Base-by-base conservation (phyloP, 2,329 filamentous ascomycete genomes). In the Pseudogymnoascus sp. region DNA sequence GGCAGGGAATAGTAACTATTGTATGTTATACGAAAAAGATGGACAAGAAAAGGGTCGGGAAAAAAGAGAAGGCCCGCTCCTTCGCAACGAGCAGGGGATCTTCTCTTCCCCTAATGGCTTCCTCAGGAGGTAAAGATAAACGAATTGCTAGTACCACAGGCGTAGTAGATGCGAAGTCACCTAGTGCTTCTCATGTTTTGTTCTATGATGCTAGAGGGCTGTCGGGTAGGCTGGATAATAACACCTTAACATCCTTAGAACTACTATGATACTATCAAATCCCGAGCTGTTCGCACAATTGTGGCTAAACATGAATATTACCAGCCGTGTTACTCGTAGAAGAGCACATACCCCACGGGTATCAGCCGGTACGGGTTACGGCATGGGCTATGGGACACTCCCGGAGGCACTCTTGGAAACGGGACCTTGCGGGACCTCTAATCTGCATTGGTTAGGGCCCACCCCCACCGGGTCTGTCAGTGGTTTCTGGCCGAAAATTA, bases 391-490 rank as follows among this genome's bases (percentile, higher is more conserved):
- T 8, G n/a, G 49, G 28, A 12, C 28, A 34, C 28, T n/a, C 2
- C 5, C 12, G 46, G 46, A 34, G 25, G 14, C 5, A 6, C 14
- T 34, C 28, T 18, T 56, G 25, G 28, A 56, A 56, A 56, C 49
- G 49, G 25, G 49, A 34, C 49, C 25, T 56, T 56, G 49, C 16
- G 49, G 28, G n/a, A 56, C 28, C 49, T 18, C n/a, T 12, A 56
- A 4, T 18, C n/a, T 56, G 9, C 9, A 56, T 34, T 56, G 28
- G 49, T 18, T 34, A 56, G 14, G 43, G 12, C 23, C 49, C 28
- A 18, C 49, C 49, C 49, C 49, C 49, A 7, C 49, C 49, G 49
- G 49, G 49, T 56, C n/a, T 34, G 34, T 56, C n/a, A 56, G 28
- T 56, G n/a, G n/a, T 56, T 56, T 34, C n/a, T 56, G 49, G 16